A percentile compares a stretch with the other conserved stretches of the same genome.
These are phyloP conservation scores for Naganishia vishniacii DNA, from an alignment of 768 basidiomycete genomes.

Conservation along the genomic window DNA sequence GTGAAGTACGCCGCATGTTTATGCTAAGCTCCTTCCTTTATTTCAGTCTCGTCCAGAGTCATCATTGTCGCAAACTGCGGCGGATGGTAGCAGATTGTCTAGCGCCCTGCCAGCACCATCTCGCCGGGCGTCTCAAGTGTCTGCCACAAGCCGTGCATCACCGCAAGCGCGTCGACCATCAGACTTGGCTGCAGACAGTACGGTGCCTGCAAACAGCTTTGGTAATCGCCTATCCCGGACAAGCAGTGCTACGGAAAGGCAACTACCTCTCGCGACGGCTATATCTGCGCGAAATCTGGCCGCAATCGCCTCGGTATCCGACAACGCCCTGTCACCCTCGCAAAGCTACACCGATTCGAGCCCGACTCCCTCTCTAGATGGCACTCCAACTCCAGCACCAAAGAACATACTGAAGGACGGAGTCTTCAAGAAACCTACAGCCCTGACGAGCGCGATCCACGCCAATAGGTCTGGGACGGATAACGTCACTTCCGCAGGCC, in stretches of 20 bases:
- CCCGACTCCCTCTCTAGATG: not conserved
- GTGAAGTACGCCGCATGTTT: not conserved
- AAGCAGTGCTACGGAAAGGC: constrained; percentile 1
- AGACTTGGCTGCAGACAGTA: not conserved
- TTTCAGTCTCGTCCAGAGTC: constrained; percentile 20
- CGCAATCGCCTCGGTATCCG: not conserved
- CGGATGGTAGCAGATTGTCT: not conserved
- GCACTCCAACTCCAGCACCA: constrained; percentile 7
- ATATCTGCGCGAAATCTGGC: not conserved
- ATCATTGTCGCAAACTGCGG: constrained; percentile 2
- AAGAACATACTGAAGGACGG: constrained; percentile 1
- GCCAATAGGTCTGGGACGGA: not conserved
- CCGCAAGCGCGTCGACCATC: not conserved
- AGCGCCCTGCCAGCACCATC: not conserved
- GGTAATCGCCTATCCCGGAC: not conserved
- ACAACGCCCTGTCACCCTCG: not conserved
- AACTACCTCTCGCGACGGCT: not conserved
- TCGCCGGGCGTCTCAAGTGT: not conserved
- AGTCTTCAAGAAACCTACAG: constrained; percentile 12
- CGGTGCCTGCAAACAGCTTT: not conserved
- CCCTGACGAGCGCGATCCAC: not conserved
- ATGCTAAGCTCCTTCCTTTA: not conserved
- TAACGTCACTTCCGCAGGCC: not conserved
- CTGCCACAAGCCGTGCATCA: not conserved
- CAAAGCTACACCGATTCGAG: not conserved